Conservation (phyloP, 179 eudicot species). For the Carnegiea gigantea region DNA sequence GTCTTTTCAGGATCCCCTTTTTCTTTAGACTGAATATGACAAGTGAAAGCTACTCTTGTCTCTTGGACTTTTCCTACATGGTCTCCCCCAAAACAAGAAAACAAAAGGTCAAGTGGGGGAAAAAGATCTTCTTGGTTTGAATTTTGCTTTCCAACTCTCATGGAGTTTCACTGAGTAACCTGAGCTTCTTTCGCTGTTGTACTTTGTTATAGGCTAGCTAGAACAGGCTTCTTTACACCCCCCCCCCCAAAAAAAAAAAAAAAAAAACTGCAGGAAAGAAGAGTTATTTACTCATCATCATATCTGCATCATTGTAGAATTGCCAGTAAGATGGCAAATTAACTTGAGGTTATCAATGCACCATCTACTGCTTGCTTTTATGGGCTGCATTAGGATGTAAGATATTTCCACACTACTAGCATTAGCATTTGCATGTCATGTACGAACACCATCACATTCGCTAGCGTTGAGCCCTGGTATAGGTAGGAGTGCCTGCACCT, state of each 20-base stretch:
- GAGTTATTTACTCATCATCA: too few species aligned
- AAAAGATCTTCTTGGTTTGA: not conserved
- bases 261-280: too few species aligned
- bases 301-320: not conserved
- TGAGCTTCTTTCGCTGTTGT: not conserved
- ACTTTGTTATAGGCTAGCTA: not conserved
- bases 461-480: not conserved
- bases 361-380: not conserved
- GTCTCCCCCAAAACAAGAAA: too few species aligned
- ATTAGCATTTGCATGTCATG: not conserved
- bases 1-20: constrained; percentile 15
- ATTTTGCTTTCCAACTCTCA: not conserved
- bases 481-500: not conserved
- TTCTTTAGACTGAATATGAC: constrained; percentile 16
- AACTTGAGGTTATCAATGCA: not conserved
- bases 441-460: not conserved
- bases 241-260: not conserved
- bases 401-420: not conserved
- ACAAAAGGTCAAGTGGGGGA: not conserved
- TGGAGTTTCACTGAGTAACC: not conserved
- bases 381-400: too few species aligned
- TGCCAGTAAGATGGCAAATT: not conserved
- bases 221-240: not conserved
- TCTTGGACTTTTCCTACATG: constrained; percentile 4
- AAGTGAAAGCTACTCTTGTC: constrained; percentile 19